Evolutionary conservation across 176 grass and related monocot genomes (phyloP).

Genomic region (Zoysia pacifica): DNA sequence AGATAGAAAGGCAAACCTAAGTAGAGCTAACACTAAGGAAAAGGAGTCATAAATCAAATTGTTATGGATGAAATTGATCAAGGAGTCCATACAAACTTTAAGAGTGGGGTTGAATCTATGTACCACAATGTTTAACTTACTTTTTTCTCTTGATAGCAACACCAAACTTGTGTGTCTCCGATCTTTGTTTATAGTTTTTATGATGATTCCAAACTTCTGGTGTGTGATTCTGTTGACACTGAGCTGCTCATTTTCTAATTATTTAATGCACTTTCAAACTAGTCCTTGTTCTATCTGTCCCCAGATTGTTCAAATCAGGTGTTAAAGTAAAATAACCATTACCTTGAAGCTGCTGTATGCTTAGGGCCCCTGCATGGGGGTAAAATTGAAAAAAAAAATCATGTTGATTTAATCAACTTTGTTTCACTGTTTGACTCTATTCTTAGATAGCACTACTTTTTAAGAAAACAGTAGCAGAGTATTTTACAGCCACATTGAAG

Average conservation of each 20-base stretch:
- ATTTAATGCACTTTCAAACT: conserved; percentile 14
- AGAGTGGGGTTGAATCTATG: too few relatives aligned
- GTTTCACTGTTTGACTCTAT: neutral
- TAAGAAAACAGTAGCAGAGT: conserved; percentile 8
- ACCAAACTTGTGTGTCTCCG: too few relatives aligned
- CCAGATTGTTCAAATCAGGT: neutral
- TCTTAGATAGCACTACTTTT: conserved; percentile 12
- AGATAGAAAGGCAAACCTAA: too few relatives aligned
- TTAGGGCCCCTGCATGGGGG: neutral
- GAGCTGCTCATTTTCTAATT: neutral
- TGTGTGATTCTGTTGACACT: neutral
- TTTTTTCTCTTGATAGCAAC: too few relatives aligned
- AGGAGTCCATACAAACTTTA: too few relatives aligned
- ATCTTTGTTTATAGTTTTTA: neutral
- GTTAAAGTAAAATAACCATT: conserved; percentile 3
- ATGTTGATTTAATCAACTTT: neutral
- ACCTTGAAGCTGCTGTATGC: neutral
- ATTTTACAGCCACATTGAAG: conserved; percentile 19
- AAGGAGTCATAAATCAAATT: too few relatives aligned
- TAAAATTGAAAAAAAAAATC: neutral
- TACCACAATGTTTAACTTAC: too few relatives aligned
- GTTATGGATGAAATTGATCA: too few relatives aligned
- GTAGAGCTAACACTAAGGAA: too few relatives aligned
- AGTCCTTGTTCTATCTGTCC: conserved; percentile 3
- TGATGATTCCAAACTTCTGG: neutral